Conservation (phyloP, 73 alveolate species). For the Paramecium octaurelia region DNA sequence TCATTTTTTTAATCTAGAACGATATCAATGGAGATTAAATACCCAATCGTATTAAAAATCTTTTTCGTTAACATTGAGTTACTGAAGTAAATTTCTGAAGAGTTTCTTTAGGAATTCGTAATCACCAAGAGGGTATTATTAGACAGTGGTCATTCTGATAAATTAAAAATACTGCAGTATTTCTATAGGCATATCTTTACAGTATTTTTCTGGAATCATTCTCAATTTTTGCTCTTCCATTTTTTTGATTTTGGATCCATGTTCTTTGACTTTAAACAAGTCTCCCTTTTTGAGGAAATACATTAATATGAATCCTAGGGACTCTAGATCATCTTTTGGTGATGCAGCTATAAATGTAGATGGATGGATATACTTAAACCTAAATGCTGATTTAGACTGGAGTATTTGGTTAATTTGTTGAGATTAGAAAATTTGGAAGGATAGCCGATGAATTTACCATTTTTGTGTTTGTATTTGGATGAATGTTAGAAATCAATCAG, state of each 20-base stretch:
- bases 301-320: constrained; percentile 49
- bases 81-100: constrained; percentile 10
- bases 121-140: constrained; percentile 28
- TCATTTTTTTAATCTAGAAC: background rate
- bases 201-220: constrained; percentile 56
- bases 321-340: constrained; percentile 60
- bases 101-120: constrained; percentile 52
- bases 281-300: constrained; percentile 57
- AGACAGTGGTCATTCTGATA: constrained; percentile 44
- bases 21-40: background rate
- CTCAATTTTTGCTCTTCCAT: constrained; percentile 56
- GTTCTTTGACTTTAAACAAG: background rate
- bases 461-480: constrained; percentile 49
- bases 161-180: constrained; percentile 19
- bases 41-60: constrained; percentile 63
- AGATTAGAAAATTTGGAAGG: constrained; percentile 3
- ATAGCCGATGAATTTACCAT: constrained; percentile 40
- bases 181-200: constrained; percentile 53
- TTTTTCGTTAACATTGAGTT: constrained; percentile 42
- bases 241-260: constrained; percentile 38
- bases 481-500: constrained; percentile 53
- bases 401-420: constrained; percentile 15
- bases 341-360: constrained; percentile 33
- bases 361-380: constrained; percentile 43
- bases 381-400: constrained; percentile 45